Base-by-base conservation (phyloP, 176 grass and related monocot species). In the Microstegium vimineum region DNA sequence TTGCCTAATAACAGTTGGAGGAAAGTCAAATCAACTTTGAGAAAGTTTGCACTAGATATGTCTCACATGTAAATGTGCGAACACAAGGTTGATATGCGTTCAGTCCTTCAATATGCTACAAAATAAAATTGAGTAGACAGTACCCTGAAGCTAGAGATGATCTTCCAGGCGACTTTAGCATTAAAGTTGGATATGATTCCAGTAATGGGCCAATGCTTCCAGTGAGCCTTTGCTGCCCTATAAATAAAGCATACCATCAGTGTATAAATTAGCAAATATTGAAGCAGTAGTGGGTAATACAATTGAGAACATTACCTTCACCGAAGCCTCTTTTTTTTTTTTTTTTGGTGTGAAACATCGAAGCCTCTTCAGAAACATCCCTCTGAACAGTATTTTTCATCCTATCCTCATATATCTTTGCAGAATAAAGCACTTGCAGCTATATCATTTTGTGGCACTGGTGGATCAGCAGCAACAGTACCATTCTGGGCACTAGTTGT, bases 61-160 rank as follows among this genome's bases (percentile, higher is more conserved):
- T 15, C 49, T n/a, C 27, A 22, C 18, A 45, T 22, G 22, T 8
- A 64, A 69, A n/a, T n/a, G n/a, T n/a, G n/a, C n/a, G n/a, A n/a
- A n/a, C n/a, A n/a, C n/a, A n/a, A n/a, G n/a, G n/a, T n/a, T n/a
- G n/a, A n/a, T n/a, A n/a, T n/a, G n/a, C n/a, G n/a, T n/a, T n/a
- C n/a, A n/a, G n/a, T n/a, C n/a, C n/a, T n/a, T n/a, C n/a, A n/a
- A n/a, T n/a, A 78, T 66, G 49, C 3, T 67, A 71, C 13, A 30
- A 10, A 49, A 80, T 69, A 76, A 68, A 20, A 45, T 42, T 33
- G 30, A 66, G 56, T 33, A 66, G 47, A 71, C 71, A 2, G 37
- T 80, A 94, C 91, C 88, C 91, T 77, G 85, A 83, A 86, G 83
- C 79, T 37, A 86, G 88, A 57, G 85, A 64, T 62, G 86, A 77